Conservation (phyloP, 2,329 filamentous ascomycete genomes). For the Aspergillus fischeri region DNA sequence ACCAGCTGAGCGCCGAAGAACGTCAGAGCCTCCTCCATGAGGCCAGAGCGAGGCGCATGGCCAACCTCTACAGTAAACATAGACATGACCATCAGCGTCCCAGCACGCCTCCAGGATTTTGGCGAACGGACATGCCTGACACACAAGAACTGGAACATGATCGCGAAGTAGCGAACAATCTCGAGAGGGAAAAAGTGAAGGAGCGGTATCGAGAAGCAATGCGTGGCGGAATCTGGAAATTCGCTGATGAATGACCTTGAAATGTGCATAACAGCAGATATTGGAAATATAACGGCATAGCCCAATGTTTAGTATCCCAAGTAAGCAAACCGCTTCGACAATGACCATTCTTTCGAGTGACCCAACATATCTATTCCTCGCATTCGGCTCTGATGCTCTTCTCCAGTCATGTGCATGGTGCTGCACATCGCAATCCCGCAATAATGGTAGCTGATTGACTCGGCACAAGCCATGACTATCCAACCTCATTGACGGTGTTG, state of each 20-base stretch:
- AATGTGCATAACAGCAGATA: background rate
- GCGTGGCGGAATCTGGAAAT: constrained; percentile 73
- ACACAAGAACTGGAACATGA: constrained; percentile 75
- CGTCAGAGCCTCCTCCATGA: constrained; percentile 66
- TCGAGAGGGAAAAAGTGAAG: constrained; percentile 62
- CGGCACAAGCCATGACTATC: no score
- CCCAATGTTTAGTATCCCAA: background rate
- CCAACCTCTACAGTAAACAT: constrained; percentile 73
- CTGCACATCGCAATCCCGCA: no score
- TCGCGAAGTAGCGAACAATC: constrained; percentile 59
- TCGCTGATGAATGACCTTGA: constrained; percentile 65
- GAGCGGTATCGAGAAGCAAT: constrained; percentile 79
- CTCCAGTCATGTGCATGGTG: no score
- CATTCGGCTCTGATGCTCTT: no score
- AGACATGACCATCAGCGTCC: constrained; percentile 67
- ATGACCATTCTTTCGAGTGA: no score
- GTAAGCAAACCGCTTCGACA: no score
- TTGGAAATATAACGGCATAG: background rate
- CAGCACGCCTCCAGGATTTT: constrained; percentile 79
- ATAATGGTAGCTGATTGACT: no score
- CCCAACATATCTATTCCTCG: no score
- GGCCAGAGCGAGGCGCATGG: constrained; percentile 68
- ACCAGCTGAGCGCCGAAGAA: constrained; percentile 55
- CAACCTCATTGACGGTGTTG: background rate
- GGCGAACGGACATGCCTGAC: constrained; percentile 81